These are phyloP conservation scores for Ceratocystiopsis sp. DNA, from an alignment of 2,329 filamentous ascomycete species.

Conservation along the genomic window DNA sequence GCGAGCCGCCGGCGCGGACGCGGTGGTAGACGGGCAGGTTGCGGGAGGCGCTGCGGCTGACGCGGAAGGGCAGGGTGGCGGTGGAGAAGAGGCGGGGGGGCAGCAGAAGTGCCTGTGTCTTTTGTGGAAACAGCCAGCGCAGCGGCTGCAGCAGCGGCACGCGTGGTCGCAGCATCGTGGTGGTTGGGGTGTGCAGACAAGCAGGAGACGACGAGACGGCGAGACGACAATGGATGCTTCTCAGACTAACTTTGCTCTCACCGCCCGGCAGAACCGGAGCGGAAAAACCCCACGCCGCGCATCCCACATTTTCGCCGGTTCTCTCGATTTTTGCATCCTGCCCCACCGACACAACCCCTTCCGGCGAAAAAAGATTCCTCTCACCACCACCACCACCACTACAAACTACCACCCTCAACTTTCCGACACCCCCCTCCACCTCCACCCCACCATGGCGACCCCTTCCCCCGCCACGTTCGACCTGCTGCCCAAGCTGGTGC, in stretches of 20 bases:
- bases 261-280: slow-evolving; percentile 10
- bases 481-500: slow-evolving; percentile 73
- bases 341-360: too few relatives aligned
- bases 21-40: slow-evolving; percentile 64
- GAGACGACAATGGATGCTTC: not conserved
- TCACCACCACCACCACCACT: too few relatives aligned
- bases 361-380: too few relatives aligned
- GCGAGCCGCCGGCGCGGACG: slow-evolving; percentile 58
- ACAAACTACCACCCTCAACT: too few relatives aligned
- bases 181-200: too few relatives aligned
- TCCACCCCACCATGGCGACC: slow-evolving; percentile 6
- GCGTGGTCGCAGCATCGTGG: too few relatives aligned
- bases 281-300: slow-evolving; percentile 4
- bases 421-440: not conserved
- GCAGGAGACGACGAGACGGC: too few relatives aligned
- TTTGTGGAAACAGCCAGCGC: too few relatives aligned
- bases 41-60: slow-evolving; percentile 52
- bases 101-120: too few relatives aligned
- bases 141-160: too few relatives aligned
- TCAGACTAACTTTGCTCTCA: too few relatives aligned
- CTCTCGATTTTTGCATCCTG: too few relatives aligned
- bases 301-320: slow-evolving; percentile 7
- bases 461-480: slow-evolving; percentile 16
- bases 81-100: not conserved
- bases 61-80: slow-evolving; percentile 34